Evolutionary conservation across 495 filamentous ascomycete genomes (phyloP).

Genomic region (Penicillium silybi): DNA sequence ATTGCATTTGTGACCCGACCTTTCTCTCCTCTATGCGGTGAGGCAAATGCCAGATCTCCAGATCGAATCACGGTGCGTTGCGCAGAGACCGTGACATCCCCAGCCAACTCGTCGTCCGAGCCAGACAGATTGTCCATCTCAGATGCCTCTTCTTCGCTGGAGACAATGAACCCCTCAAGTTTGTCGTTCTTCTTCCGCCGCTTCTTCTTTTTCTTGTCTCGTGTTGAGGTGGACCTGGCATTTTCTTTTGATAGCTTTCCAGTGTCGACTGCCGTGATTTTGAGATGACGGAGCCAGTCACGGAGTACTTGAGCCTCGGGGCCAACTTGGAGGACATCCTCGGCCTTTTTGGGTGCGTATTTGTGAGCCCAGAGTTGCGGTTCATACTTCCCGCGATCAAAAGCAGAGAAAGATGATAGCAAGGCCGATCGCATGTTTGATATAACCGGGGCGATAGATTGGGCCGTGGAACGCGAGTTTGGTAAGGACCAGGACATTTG

Average conservation of each 20-base stretch:
- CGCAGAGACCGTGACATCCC: constrained; percentile 31
- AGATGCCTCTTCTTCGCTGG: constrained; percentile 73
- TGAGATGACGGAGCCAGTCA: constrained; percentile 79
- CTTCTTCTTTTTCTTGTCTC: constrained; percentile 55
- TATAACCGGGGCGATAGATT: constrained; percentile 45
- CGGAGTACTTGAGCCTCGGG: constrained; percentile 66
- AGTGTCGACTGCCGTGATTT: constrained; percentile 67
- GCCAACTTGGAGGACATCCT: constrained; percentile 73
- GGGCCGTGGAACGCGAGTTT: neutral
- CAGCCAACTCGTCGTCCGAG: constrained; percentile 52
- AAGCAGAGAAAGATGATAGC: constrained; percentile 61
- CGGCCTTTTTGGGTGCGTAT: constrained; percentile 69
- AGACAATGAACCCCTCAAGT: constrained; percentile 81
- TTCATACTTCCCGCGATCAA: constrained; percentile 77
- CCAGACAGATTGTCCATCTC: constrained; percentile 73
- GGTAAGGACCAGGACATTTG: constrained; percentile 28
- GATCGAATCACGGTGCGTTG: constrained; percentile 64
- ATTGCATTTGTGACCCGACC: constrained; percentile 54
- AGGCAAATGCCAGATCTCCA: constrained; percentile 41
- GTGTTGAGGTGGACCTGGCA: constrained; percentile 40
- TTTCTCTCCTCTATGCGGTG: constrained; percentile 37
- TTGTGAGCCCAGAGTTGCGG: constrained; percentile 74
- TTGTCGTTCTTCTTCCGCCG: constrained; percentile 64
- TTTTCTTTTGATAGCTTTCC: constrained; percentile 45
- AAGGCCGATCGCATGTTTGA: constrained; percentile 57